A percentile compares a stretch with the other conserved stretches of the same genome.
Evolutionary conservation across 2,329 filamentous ascomycete species (phyloP).

Genomic region (Exophiala bonariae): DNA sequence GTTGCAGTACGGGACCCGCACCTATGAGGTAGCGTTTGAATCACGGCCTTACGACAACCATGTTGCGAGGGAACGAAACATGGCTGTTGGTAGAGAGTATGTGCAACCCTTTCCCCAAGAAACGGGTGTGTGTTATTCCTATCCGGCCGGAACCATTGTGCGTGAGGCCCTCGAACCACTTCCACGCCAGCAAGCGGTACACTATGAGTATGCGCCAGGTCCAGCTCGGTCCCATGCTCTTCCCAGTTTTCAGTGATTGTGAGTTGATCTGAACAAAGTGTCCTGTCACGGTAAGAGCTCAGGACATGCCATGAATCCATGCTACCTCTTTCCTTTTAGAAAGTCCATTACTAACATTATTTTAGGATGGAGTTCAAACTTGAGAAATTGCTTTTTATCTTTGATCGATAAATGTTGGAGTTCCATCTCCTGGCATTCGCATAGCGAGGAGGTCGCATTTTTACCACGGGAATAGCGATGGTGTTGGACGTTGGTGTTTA

Average conservation of each 20-base stretch:
- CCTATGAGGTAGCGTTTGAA: constrained; percentile 14
- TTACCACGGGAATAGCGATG: no score
- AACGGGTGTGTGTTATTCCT: constrained; percentile 9
- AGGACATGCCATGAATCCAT: background rate
- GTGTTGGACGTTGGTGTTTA: no score
- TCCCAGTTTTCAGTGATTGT: background rate
- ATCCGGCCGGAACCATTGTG: constrained; percentile 6
- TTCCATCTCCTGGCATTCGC: no score
- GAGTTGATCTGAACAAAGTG: no score
- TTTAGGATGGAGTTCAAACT: no score
- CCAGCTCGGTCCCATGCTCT: constrained; percentile 10
- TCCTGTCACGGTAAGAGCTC: constrained; percentile 8
- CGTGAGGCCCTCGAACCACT: constrained; percentile 12
- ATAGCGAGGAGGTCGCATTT: no score
- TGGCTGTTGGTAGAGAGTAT: constrained; percentile 11
- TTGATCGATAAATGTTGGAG: no score
- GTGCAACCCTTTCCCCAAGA: constrained; percentile 11
- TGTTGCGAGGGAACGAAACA: constrained; percentile 6
- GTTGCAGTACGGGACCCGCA: constrained; percentile 1
- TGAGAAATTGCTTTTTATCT: no score
- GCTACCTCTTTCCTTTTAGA: no score
- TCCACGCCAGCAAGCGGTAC: constrained; percentile 9
- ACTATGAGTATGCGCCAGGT: constrained; percentile 14
- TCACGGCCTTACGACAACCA: constrained; percentile 11
- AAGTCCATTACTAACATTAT: no score